These are phyloP conservation scores for Clarkia xantiana DNA, from an alignment of 345 rosid genomes.

Conservation along the genomic window DNA sequence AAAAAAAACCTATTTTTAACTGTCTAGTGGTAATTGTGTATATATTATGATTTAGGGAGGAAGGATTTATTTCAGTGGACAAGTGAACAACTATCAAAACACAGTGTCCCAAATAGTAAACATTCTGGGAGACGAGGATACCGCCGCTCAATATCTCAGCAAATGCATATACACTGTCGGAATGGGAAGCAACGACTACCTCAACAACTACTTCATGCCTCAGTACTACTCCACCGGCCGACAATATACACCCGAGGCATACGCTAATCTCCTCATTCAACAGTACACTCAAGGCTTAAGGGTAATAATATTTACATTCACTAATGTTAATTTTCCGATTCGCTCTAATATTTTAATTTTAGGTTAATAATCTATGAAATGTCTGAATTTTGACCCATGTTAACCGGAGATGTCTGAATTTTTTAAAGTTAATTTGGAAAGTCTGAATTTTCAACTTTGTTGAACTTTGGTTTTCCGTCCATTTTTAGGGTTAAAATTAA, in stretches of 20 bases:
- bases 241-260: constrained; percentile 42
- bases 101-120: constrained; percentile 49
- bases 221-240: constrained; percentile 32
- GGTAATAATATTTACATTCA: too few relatives aligned
- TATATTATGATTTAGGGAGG: constrained; percentile 38
- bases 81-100: constrained; percentile 44
- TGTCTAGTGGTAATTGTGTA: background rate
- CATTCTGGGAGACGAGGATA: constrained; percentile 42
- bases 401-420: too few relatives aligned
- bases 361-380: too few relatives aligned
- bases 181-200: constrained; percentile 89
- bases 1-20: background rate
- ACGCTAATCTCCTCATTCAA: constrained; percentile 43
- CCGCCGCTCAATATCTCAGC: constrained; percentile 44
- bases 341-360: too few relatives aligned
- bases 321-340: too few relatives aligned
- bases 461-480: too few relatives aligned
- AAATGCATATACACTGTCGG: constrained; percentile 68
- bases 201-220: constrained; percentile 90
- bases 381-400: too few relatives aligned
- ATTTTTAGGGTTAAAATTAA: too few relatives aligned
- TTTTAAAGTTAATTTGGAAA: too few relatives aligned
- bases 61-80: constrained; percentile 60
- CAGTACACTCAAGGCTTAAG: constrained; percentile 43
- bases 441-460: too few relatives aligned